Conservation (phyloP, 208 protist species). For the Trypanosoma lewisi region DNA sequence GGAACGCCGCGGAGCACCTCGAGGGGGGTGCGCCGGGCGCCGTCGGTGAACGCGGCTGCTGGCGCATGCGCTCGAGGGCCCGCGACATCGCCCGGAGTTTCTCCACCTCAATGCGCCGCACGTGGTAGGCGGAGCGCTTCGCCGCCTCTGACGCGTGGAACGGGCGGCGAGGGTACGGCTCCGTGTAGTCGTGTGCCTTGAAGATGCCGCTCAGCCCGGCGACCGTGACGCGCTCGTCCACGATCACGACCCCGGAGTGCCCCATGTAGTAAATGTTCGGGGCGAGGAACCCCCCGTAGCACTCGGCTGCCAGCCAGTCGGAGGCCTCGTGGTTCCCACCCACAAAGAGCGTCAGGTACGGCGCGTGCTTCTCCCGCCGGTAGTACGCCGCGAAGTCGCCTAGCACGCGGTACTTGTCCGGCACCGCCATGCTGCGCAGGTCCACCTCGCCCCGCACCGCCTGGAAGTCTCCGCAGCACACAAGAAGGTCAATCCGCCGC, state of each 20-base stretch:
- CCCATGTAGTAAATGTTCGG: conserved; percentile 99
- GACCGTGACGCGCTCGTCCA: conserved; percentile 70
- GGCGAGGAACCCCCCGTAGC: conserved; percentile 95
- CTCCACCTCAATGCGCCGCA: conserved; percentile 80
- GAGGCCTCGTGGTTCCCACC: conserved; percentile 99
- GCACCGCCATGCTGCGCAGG: conserved; percentile 93
- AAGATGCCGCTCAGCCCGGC: conserved; percentile 89
- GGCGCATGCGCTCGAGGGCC: conserved; percentile 19
- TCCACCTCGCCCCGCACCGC: conserved; percentile 91
- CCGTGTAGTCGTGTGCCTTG: conserved; percentile 77
- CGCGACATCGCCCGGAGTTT: conserved; percentile 63
- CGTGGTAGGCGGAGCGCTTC: conserved; percentile 86
- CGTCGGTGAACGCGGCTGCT: neutral
- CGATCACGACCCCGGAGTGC: conserved; percentile 88
- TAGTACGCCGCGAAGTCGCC: conserved; percentile 97
- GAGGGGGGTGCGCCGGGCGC: conserved; percentile 1
- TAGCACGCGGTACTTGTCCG: conserved; percentile 93
- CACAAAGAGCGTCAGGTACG: conserved; percentile 98
- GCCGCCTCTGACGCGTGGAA: conserved; percentile 57
- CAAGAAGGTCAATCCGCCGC: conserved; percentile 94
- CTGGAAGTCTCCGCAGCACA: conserved; percentile 99
- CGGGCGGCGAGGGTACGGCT: conserved; percentile 54
- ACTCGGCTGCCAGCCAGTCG: conserved; percentile 93
- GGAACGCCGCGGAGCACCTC: conserved; percentile 10
- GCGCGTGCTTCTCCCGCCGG: conserved; percentile 76